Percentiles rank a stretch among this genome's conserved stretches.
Evolutionary conservation across 2,329 filamentous ascomycete genomes (phyloP).

Genomic region (Aulographum hederae): DNA sequence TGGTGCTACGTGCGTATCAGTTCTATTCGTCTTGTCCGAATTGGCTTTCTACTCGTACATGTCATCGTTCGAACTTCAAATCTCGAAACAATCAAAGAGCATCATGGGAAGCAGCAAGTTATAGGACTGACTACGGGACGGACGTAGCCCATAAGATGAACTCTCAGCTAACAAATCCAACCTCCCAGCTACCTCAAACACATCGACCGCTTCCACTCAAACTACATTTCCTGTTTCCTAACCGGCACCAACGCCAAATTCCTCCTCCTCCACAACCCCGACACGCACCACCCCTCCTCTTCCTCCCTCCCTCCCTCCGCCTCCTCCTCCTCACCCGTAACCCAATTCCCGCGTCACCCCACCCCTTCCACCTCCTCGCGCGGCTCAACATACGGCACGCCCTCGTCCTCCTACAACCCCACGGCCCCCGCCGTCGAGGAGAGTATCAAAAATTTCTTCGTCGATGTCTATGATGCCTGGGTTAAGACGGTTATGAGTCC

Average conservation of each 20-base stretch:
- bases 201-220: slow-evolving; percentile 92
- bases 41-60: too few species aligned
- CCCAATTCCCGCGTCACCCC: too few species aligned
- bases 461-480: slow-evolving; percentile 91
- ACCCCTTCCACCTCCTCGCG: slow-evolving; percentile 6
- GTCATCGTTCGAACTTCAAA: too few species aligned
- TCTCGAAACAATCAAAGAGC: too few species aligned
- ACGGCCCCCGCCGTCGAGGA: slow-evolving; percentile 84
- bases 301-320: too few species aligned
- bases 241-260: slow-evolving; percentile 88
- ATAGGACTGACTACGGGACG: too few species aligned
- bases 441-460: slow-evolving; percentile 85
- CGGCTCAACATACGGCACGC: slow-evolving; percentile 19
- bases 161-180: too few species aligned
- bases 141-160: too few species aligned
- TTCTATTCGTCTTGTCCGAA: slow-evolving; percentile 7
- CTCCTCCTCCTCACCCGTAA: slow-evolving; percentile 10
- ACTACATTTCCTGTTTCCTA: slow-evolving; percentile 86
- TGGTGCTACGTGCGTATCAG: slow-evolving; percentile 50
- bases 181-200: slow-evolving; percentile 97
- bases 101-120: too few species aligned
- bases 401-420: slow-evolving; percentile 39
- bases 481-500: slow-evolving; percentile 95
- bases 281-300: slow-evolving; percentile 20
- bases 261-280: slow-evolving; percentile 76